Conservation (phyloP, 2,329 filamentous ascomycete genomes). For the Microdochium paspali region DNA sequence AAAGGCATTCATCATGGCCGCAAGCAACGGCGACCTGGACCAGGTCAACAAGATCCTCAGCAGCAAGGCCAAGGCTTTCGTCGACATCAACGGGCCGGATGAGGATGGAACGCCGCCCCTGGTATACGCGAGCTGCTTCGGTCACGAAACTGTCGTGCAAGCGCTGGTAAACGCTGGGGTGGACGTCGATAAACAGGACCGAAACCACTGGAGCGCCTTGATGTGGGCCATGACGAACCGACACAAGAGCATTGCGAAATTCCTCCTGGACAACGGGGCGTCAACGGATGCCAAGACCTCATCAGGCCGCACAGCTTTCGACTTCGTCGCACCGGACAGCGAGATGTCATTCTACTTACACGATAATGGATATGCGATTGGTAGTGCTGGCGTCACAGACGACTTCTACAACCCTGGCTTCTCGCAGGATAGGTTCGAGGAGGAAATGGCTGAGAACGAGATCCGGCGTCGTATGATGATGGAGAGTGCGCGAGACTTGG, state of each 20-base stretch:
- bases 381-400: constrained; percentile 67
- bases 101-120: constrained; percentile 93
- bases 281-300: constrained; percentile 95
- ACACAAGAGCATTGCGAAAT: constrained; percentile 91
- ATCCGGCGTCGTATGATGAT: constrained; percentile 97
- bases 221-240: constrained; percentile 99
- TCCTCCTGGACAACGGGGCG: constrained; percentile 83
- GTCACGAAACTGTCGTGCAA: constrained; percentile 81
- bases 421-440: constrained; percentile 88
- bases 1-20: constrained; percentile 85
- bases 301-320: constrained; percentile 85
- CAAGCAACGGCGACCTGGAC: constrained; percentile 87
- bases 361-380: constrained; percentile 86
- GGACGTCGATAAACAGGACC: constrained; percentile 86
- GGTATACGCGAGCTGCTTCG: constrained; percentile 97
- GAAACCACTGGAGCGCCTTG: constrained; percentile 92
- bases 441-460: constrained; percentile 94
- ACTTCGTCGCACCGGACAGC: constrained; percentile 91
- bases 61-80: constrained; percentile 63
- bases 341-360: constrained; percentile 95
- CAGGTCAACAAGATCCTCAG: constrained; percentile 68
- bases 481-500: constrained; percentile 92
- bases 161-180: constrained; percentile 78
- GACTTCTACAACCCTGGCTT: constrained; percentile 89
- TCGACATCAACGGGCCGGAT: constrained; percentile 82